Evolutionary conservation across 495 filamentous ascomycete species (phyloP), one percentile per base, ranked within the genome.

Genomic region (Penicillium nucicola): DNA sequence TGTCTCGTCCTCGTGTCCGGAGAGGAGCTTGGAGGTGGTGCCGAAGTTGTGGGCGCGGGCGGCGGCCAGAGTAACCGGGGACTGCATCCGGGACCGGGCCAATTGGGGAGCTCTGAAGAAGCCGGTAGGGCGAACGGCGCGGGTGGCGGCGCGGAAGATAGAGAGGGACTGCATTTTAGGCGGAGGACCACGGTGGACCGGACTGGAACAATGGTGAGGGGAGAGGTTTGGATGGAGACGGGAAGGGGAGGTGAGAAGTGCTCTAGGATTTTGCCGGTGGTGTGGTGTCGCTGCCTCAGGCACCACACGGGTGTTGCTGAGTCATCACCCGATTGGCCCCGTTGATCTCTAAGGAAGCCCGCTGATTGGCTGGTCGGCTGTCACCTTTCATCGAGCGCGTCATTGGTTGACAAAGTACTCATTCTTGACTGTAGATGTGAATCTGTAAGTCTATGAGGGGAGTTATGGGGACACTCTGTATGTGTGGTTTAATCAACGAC

Each of bases 1-100:
- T 64, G 84, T 96, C 84, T 99, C 84, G 57, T 87, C 93, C 69
- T 92, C 87, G 68, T 90, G 83, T 44, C 77, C 78, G 64, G 70
- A 72, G 48, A 70, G 70, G 63, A 77, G 75, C 68, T 79, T 72
- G 67, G 70, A 73, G 64, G 82, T 79, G 62, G 83, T 87, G 79
- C 84, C 87, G 81, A 88, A 88, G 75, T 71, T 79, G 71, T 71
- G 77, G 67, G 68, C 63, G 56, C 79, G 70, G 61, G 66, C 70
- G 62, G 72, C 70, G 61, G 77, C 61, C 57, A 75, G 67, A 66
- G 77, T 67, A 58, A 71, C 63, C 62, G 74, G 76, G 65, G 67
- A 70, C 75, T 83, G 65, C 68, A 79, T 67, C 68, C 80, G 73
- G 70, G 77, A 68, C 71, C 75, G 71, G 80, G 71, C 75, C 70